These are phyloP conservation scores for Cercospora zeina DNA, from an alignment of 2,329 filamentous ascomycete genomes.

Conservation along the genomic window DNA sequence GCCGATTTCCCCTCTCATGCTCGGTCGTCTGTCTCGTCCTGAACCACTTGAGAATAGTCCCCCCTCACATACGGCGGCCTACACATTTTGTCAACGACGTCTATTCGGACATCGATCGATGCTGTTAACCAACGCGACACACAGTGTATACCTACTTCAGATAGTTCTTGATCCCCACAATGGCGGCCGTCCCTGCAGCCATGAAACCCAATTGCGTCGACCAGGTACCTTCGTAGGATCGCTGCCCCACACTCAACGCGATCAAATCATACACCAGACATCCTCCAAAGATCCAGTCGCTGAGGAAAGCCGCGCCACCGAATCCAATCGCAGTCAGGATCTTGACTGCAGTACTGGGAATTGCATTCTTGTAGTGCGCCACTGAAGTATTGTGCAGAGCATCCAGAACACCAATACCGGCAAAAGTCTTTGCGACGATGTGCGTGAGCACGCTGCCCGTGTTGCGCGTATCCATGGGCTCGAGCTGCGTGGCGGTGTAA, in stretches of 20 bases:
- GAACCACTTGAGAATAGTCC: constrained; percentile 31
- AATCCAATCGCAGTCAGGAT: constrained; percentile 57
- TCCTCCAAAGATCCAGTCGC: constrained; percentile 62
- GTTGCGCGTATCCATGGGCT: constrained; percentile 49
- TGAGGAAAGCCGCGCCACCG: constrained; percentile 51
- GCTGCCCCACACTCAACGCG: constrained; percentile 56
- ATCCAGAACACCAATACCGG: constrained; percentile 61
- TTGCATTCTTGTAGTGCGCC: constrained; percentile 55
- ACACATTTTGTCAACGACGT: constrained; percentile 17
- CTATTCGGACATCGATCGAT: background rate
- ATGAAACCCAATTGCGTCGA: constrained; percentile 54
- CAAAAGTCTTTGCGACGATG: constrained; percentile 60
- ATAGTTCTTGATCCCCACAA: constrained; percentile 56
- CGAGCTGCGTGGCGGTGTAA: constrained; percentile 54
- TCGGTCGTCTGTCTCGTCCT: constrained; percentile 36
- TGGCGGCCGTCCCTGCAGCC: constrained; percentile 54
- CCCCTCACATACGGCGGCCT: constrained; percentile 39
- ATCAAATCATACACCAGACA: constrained; percentile 62
- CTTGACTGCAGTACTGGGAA: constrained; percentile 52
- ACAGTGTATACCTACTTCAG: constrained; percentile 49
- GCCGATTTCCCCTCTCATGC: background rate
- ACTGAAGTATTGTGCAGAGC: constrained; percentile 60
- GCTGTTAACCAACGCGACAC: background rate
- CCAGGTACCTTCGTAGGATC: constrained; percentile 53
- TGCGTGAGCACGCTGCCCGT: constrained; percentile 59